Evolutionary conservation across 306 rosid genomes (phyloP).

Genomic region (Pyrus betulifolia): DNA sequence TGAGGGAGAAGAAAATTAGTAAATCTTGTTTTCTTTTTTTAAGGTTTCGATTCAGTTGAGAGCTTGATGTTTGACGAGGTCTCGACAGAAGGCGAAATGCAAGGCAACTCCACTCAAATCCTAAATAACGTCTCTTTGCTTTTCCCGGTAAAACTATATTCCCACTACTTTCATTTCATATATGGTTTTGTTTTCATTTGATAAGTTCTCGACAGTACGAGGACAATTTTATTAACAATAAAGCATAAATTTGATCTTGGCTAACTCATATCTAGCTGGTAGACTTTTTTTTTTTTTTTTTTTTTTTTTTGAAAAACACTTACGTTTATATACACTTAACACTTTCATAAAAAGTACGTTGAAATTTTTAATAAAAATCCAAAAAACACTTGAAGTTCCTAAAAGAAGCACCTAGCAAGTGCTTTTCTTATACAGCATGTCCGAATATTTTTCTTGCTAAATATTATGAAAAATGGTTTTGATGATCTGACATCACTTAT

Average conservation of each 20-base stretch:
- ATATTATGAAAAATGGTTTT: not conserved
- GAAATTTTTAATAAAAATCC: no score
- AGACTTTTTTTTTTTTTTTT: no score
- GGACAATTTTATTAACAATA: not conserved
- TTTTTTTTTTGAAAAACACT: no score
- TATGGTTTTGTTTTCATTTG: not conserved
- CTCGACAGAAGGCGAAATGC: constrained; percentile 21
- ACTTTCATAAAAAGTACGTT: no score
- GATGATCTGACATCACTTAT: not conserved
- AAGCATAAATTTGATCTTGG: not conserved
- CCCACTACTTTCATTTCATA: not conserved
- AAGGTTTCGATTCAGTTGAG: constrained; percentile 8
- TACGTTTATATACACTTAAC: no score
- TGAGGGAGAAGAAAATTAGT: not conserved
- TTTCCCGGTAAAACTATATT: constrained; percentile 1
- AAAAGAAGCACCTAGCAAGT: no score
- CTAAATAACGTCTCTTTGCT: not conserved
- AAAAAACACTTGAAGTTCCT: no score
- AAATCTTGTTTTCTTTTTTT: not conserved
- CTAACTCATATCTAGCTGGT: no score
- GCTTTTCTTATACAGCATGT: no score
- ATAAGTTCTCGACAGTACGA: not conserved
- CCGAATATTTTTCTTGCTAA: not conserved
- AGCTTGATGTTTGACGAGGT: constrained; percentile 31
- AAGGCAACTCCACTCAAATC: constrained; percentile 16